Evolutionary conservation across 768 basidiomycete genomes (phyloP), one percentile per base, ranked within the genome.

Genomic region (Kwoniella botswanensis): DNA sequence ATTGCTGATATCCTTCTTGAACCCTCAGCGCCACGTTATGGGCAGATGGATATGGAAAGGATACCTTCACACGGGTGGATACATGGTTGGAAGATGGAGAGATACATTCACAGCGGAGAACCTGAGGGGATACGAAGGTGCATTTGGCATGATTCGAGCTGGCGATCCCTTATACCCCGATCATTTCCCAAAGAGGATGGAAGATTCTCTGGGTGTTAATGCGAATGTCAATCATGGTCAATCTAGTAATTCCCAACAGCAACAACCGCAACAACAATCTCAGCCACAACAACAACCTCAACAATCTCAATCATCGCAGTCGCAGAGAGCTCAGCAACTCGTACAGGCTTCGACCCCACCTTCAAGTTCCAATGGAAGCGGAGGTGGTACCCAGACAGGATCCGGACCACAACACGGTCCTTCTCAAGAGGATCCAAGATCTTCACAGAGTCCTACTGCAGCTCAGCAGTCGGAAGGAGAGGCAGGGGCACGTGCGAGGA

Each of bases 31-130:
- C 10, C 75, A 74, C 61, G 69, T 62, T 24, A 73, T 78, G 67
- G 78, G 81, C 11, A 68, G 73, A 58, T 84, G 82, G 82, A 64
- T 82, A 3, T 83, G 79, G 72, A 74, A 79, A 24, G 80, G 79
- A 6, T 84, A 84, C 62, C 66, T 82, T 12, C 78, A 81, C 56
- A 79, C 82, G 0, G 83, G 83, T 11, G 81, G 77, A 7, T 65
- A 81, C 58, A 55, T 82, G 63, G 71, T 82, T 41, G 83, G 82
- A 35, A 61, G 83, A 50, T 84, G 82, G 81, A 71, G 83, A 63
- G 83, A 84, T 58, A 77, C 79, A 0, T 81, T 82, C 60, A 84
- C 80, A 7, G 71, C 76, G n/a, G 78, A 77, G 59, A 74, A 75
- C 58, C 70, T 76, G 35, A 50, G 76, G 63, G 82, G 79, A n/a